Percentiles rank a stretch among this genome's conserved stretches.
Conservation (phyloP, 495 filamentous ascomycete species). For the Glutinoglossum americanum region DNA sequence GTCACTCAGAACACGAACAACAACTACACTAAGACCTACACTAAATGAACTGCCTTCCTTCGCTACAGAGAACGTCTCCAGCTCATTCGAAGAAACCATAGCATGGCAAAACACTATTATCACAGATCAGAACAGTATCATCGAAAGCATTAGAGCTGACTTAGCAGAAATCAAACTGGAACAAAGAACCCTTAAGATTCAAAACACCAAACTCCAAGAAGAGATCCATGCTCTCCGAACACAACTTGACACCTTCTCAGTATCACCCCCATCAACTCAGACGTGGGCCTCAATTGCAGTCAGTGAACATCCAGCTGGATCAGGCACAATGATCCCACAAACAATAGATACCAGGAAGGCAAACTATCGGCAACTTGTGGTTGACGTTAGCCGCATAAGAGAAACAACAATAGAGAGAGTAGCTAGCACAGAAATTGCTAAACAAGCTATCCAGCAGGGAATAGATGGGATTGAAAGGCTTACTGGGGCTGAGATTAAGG, state of each 20-base stretch:
- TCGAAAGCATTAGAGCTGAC: not conserved
- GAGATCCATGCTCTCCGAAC: not conserved
- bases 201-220: not conserved
- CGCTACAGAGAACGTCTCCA: not conserved
- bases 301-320: not conserved
- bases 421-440: not conserved
- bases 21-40: not conserved
- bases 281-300: not conserved
- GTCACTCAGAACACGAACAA: not conserved
- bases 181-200: not conserved
- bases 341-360: not conserved
- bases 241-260: not conserved
- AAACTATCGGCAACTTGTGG: not conserved
- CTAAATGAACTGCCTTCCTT: not conserved
- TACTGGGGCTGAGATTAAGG: too few species aligned
- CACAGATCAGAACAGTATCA: constrained; percentile 2
- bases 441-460: not conserved
- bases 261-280: not conserved
- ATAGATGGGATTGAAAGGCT: too few species aligned
- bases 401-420: not conserved
- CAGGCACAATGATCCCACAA: not conserved
- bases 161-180: not conserved
- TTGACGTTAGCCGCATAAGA: too few species aligned
- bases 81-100: not conserved
- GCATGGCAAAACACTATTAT: not conserved